Percentiles rank a stretch among this genome's conserved stretches.
These are phyloP conservation scores for Clitopilus passeckerianus DNA, from an alignment of 768 basidiomycete genomes.

Conservation along the genomic window DNA sequence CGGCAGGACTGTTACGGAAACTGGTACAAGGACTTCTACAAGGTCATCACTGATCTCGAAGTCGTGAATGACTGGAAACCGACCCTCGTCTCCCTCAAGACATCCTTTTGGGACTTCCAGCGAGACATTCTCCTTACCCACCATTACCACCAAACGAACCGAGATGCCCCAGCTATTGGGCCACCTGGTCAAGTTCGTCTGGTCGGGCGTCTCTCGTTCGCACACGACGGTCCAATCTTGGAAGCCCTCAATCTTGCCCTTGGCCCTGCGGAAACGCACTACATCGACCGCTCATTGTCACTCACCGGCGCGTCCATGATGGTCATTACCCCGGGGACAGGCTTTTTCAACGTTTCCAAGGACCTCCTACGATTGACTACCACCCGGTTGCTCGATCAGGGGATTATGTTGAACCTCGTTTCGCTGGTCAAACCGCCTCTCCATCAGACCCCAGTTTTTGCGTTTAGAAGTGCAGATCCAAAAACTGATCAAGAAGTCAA, in stretches of 20 bases:
- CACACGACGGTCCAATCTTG: slow-evolving; percentile 93
- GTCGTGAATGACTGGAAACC: slow-evolving; percentile 84
- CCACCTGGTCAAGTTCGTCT: slow-evolving; percentile 57
- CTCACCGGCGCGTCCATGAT: slow-evolving; percentile 83
- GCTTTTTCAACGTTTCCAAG: slow-evolving; percentile 91
- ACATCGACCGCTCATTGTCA: slow-evolving; percentile 90
- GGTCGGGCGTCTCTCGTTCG: slow-evolving; percentile 75
- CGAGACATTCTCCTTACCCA: slow-evolving; percentile 87
- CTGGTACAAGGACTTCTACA: slow-evolving; percentile 96
- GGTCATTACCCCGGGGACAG: slow-evolving; percentile 89
- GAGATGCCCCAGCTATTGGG: slow-evolving; percentile 37
- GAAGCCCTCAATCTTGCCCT: slow-evolving; percentile 92
- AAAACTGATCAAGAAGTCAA: slow-evolving; percentile 43
- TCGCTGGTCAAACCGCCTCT: slow-evolving; percentile 88
- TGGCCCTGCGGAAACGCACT: slow-evolving; percentile 91
- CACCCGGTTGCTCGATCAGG: slow-evolving; percentile 90
- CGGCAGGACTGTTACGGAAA: slow-evolving; percentile 66
- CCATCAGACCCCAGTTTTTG: slow-evolving; percentile 91
- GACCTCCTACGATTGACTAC: slow-evolving; percentile 87
- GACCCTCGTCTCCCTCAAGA: slow-evolving; percentile 81
- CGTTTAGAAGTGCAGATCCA: slow-evolving; percentile 61
- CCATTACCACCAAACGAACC: slow-evolving; percentile 72
- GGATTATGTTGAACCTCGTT: slow-evolving; percentile 84
- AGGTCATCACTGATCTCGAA: slow-evolving; percentile 91
- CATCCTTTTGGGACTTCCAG: slow-evolving; percentile 88